phyloP scores from a whole-genome alignment of 192 early-diverging fungal genomes.

The Podila epicladia region DNA sequence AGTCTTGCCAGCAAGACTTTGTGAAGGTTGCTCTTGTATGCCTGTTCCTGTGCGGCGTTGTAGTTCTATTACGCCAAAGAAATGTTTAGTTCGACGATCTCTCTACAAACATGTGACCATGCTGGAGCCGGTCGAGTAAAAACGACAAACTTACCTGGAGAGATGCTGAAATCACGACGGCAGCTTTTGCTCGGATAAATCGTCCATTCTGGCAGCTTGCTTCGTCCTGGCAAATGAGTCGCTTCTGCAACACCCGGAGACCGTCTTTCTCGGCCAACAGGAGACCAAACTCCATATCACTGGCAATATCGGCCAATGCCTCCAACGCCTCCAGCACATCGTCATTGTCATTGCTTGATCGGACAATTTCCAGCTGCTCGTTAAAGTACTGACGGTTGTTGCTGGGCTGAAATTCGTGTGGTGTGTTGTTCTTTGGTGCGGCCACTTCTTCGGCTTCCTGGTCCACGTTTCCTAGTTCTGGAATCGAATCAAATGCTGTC shows the following conservation, averaged over 20 bases:
- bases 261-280: slow-evolving; percentile 51
- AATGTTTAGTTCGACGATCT: background rate
- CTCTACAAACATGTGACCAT: background rate
- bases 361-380: slow-evolving; percentile 42
- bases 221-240: slow-evolving; percentile 41
- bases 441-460: slow-evolving; percentile 3
- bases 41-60: slow-evolving; percentile 30
- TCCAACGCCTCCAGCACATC: slow-evolving; percentile 52
- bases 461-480: slow-evolving; percentile 22
- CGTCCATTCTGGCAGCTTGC: slow-evolving; percentile 12
- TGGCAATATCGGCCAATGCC: slow-evolving; percentile 62
- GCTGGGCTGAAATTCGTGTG: slow-evolving; percentile 1
- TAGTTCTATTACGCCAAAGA: slow-evolving; percentile 21
- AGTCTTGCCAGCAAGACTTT: slow-evolving; percentile 21
- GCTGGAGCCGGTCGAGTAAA: background rate
- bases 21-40: slow-evolving; percentile 27
- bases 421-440: background rate
- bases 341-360: slow-evolving; percentile 10
- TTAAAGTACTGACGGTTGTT: slow-evolving; percentile 44
- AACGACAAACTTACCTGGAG: slow-evolving; percentile 63
- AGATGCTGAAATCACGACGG: slow-evolving; percentile 60
- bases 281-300: slow-evolving; percentile 66
- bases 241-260: slow-evolving; percentile 39
- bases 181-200: slow-evolving; percentile 26
- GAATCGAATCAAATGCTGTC: slow-evolving; percentile 33